These are phyloP conservation scores for Primulina eburnea DNA, from an alignment of 257 asterid genomes.

Conservation along the genomic window DNA sequence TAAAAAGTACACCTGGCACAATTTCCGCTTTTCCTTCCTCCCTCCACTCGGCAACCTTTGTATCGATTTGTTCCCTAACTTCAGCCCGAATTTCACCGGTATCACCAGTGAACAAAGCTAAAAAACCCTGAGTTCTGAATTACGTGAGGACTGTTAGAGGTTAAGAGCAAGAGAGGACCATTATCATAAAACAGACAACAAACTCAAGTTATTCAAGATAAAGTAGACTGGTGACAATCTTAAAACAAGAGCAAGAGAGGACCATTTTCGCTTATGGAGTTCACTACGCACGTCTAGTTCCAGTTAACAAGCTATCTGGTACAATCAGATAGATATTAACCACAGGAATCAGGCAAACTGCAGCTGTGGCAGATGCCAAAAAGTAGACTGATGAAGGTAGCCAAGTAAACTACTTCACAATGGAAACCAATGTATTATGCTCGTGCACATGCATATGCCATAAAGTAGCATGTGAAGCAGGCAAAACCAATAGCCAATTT, in stretches of 20 bases:
- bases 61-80: constrained; percentile 94
- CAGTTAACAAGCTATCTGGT: neutral
- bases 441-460: neutral
- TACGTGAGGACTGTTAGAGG: neutral
- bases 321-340: neutral
- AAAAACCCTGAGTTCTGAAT: constrained; percentile 87
- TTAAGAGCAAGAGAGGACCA: constrained; percentile 3
- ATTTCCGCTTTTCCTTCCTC: constrained; percentile 99
- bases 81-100: constrained; percentile 93
- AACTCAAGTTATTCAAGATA: neutral
- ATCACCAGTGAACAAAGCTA: constrained; percentile 89
- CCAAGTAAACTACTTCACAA: neutral
- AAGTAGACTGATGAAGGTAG: neutral
- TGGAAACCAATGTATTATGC: neutral
- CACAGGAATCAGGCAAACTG: neutral
- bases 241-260: no score
- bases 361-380: neutral
- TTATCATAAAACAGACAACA: neutral
- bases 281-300: neutral
- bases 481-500: neutral
- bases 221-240: no score
- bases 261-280: neutral
- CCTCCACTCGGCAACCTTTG: constrained; percentile 98
- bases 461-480: neutral
- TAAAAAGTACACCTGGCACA: constrained; percentile 91